Evolutionary conservation across 164 flowering plant species (phyloP).

Genomic region (Sedum album): DNA sequence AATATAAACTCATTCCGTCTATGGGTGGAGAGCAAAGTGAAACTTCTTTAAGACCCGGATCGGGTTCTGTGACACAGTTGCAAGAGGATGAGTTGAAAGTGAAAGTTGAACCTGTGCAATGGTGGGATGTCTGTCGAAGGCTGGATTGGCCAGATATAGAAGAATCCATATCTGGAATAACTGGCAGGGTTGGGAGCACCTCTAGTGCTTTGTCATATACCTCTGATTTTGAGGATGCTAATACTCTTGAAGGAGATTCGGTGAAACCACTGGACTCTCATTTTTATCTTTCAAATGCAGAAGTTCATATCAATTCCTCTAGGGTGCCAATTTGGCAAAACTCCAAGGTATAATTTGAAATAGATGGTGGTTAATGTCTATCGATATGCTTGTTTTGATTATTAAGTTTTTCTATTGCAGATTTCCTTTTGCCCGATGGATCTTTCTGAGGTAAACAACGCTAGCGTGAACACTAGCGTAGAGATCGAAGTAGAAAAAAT

Average conservation of each 20-base stretch:
- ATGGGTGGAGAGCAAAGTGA: too few species aligned
- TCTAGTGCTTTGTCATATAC: too few species aligned
- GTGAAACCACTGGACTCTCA: conserved; percentile 42
- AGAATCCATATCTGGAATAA: too few species aligned
- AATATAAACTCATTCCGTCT: too few species aligned
- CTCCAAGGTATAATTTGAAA: conserved; percentile 47
- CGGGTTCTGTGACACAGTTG: conserved; percentile 30
- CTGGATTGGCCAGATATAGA: too few species aligned
- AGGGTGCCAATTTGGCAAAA: too few species aligned
- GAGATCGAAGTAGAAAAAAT: too few species aligned
- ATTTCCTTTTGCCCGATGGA: conserved; percentile 44
- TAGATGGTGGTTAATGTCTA: neutral
- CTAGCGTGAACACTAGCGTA: conserved; percentile 31
- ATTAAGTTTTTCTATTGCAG: conserved; percentile 26
- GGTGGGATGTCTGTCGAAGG: too few species aligned
- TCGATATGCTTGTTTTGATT: neutral
- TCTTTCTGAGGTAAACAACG: conserved; percentile 20
- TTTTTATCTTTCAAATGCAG: conserved; percentile 57
- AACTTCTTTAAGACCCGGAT: conserved; percentile 30
- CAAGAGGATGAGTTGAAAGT: too few species aligned
- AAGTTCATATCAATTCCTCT: too few species aligned
- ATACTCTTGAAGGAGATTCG: conserved; percentile 22
- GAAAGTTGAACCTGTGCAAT: too few species aligned
- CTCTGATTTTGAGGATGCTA: conserved; percentile 38
- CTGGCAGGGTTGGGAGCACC: too few species aligned